phyloP scores from a whole-genome alignment of 2,329 filamentous ascomycete genomes.

The Trichoderma semiorbis region DNA sequence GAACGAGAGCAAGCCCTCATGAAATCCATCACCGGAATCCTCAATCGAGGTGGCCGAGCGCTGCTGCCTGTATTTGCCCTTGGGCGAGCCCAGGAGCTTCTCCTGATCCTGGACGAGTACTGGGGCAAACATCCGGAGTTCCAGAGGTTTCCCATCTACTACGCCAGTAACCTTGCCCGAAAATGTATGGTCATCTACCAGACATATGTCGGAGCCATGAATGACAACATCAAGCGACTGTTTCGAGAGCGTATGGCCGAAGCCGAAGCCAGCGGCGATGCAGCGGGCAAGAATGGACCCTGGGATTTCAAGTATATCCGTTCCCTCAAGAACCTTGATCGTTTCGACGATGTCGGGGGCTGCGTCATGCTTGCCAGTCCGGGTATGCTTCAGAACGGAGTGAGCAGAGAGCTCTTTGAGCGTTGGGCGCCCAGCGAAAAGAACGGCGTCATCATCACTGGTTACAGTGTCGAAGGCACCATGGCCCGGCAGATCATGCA shows the following conservation, averaged over 20 bases:
- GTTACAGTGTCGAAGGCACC: conserved; percentile 96
- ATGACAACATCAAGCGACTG: conserved; percentile 96
- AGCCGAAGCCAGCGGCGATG: conserved; percentile 75
- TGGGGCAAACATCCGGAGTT: conserved; percentile 87
- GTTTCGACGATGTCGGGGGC: conserved; percentile 91
- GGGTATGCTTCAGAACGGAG: conserved; percentile 97
- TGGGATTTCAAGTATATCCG: conserved; percentile 98
- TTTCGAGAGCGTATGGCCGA: conserved; percentile 91
- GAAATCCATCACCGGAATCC: conserved; percentile 87
- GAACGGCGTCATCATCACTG: conserved; percentile 97
- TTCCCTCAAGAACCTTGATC: conserved; percentile 85
- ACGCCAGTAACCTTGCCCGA: conserved; percentile 88
- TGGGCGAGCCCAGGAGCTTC: conserved; percentile 86
- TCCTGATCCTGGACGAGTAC: conserved; percentile 94
- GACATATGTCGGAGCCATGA: conserved; percentile 97
- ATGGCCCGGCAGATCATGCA: conserved; percentile 97
- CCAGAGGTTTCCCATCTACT: conserved; percentile 93
- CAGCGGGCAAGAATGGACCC: conserved; percentile 72
- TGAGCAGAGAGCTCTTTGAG: conserved; percentile 87
- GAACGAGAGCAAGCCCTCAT: conserved; percentile 92
- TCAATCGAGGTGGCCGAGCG: conserved; percentile 88
- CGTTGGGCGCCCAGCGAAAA: conserved; percentile 94
- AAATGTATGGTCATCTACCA: conserved; percentile 99
- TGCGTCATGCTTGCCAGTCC: conserved; percentile 97
- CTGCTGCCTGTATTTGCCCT: conserved; percentile 95